phyloP scores from a whole-genome alignment of 2,329 filamentous ascomycete species.

The Fusarium sp. region DNA sequence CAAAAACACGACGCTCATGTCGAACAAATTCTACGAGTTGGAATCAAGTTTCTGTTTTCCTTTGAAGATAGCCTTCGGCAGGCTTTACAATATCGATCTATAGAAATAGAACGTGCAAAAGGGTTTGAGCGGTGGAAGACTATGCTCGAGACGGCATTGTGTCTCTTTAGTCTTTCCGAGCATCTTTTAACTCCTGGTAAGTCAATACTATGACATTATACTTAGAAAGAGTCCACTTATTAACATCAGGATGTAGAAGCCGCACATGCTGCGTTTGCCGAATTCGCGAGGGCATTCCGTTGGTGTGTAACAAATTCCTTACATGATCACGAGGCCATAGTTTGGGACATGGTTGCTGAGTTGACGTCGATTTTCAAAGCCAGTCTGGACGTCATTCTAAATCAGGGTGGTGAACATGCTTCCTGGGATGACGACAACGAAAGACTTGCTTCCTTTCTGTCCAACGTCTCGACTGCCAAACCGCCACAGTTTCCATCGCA shows the following conservation, averaged over 20 bases:
- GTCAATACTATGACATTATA: too few relatives aligned
- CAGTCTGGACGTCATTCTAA: not conserved
- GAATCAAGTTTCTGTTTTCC: too few relatives aligned
- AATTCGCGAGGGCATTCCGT: not conserved
- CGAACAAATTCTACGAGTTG: not conserved
- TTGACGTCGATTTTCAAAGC: not conserved
- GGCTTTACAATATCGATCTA: not conserved
- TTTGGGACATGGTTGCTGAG: too few relatives aligned
- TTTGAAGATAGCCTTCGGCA: not conserved
- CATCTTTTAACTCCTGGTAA: too few relatives aligned
- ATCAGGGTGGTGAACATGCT: accelerated
- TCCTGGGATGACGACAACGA: not conserved
- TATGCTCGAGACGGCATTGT: not conserved
- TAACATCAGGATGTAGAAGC: too few relatives aligned
- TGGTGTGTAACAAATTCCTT: too few relatives aligned
- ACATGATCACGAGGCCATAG: too few relatives aligned
- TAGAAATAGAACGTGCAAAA: not conserved
- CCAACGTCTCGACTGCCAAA: not conserved
- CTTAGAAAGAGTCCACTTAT: too few relatives aligned
- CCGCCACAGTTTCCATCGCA: not conserved
- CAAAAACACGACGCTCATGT: not conserved
- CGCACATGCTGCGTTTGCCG: not conserved
- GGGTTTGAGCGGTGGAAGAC: not conserved
- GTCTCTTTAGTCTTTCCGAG: too few relatives aligned
- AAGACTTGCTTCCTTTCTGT: not conserved